A percentile compares a stretch with the other conserved stretches of the same genome.
These are phyloP conservation scores for Thielaviopsis musarum DNA, from an alignment of 2,329 filamentous ascomycete species.

Conservation along the genomic window DNA sequence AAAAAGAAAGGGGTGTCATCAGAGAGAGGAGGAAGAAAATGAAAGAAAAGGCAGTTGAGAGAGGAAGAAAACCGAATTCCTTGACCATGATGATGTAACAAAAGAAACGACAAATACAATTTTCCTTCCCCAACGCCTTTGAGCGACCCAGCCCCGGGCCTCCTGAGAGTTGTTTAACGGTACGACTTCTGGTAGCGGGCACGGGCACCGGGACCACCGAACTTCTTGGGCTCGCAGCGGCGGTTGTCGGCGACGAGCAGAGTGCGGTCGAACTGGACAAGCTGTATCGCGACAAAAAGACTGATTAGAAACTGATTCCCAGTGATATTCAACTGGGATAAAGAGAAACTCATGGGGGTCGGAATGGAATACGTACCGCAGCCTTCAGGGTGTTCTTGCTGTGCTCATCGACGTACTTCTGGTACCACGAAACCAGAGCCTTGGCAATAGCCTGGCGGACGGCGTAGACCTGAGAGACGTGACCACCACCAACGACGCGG, in stretches of 20 bases:
- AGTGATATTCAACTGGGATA: background rate
- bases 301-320: constrained; percentile 26
- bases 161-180: constrained; percentile 49
- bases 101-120: constrained; percentile 13
- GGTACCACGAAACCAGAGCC: constrained; percentile 67
- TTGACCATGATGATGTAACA: constrained; percentile 13
- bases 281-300: constrained; percentile 38
- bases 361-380: constrained; percentile 10
- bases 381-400: constrained; percentile 80
- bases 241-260: constrained; percentile 98
- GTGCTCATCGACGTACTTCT: constrained; percentile 99
- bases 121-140: constrained; percentile 13
- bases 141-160: constrained; percentile 11
- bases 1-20: background rate
- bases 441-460: constrained; percentile 98
- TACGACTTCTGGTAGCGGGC: constrained; percentile 98
- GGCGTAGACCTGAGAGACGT: constrained; percentile 94
- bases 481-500: constrained; percentile 90
- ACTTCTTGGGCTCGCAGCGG: constrained; percentile 98
- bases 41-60: constrained; percentile 12
- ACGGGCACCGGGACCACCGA: constrained; percentile 82
- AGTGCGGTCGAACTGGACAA: constrained; percentile 91
- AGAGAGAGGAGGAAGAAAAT: constrained; percentile 7
- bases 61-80: constrained; percentile 13
- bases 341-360: background rate